Evolutionary conservation across 495 filamentous ascomycete species (phyloP).

Genomic region (Schizothecium vesticola): DNA sequence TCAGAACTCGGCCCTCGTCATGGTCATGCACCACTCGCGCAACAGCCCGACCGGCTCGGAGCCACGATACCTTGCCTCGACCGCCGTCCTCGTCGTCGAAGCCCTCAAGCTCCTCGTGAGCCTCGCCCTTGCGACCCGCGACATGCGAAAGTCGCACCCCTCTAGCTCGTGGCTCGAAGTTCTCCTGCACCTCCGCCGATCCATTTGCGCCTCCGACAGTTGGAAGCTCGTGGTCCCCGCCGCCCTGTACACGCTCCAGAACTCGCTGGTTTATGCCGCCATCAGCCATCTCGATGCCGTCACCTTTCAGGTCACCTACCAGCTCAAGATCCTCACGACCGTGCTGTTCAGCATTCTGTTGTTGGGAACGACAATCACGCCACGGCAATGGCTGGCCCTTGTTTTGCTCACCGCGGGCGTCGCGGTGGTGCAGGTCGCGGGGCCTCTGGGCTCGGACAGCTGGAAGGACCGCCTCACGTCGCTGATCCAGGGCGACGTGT

Average conservation of each 20-base stretch:
- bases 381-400: slow-evolving; percentile 59
- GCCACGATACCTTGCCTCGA: slow-evolving; percentile 64
- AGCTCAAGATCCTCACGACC: slow-evolving; percentile 65
- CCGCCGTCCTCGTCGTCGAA: slow-evolving; percentile 70
- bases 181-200: slow-evolving; percentile 48
- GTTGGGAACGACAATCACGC: slow-evolving; percentile 48
- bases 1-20: slow-evolving; percentile 52
- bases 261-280: slow-evolving; percentile 64
- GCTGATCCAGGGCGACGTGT: slow-evolving; percentile 20
- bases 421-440: slow-evolving; percentile 52
- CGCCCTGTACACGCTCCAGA: slow-evolving; percentile 62
- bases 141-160: slow-evolving; percentile 48
- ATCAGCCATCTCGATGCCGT: slow-evolving; percentile 66
- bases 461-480: slow-evolving; percentile 45
- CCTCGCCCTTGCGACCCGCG: slow-evolving; percentile 43
- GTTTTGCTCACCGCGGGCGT: slow-evolving; percentile 59
- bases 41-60: slow-evolving; percentile 58
- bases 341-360: slow-evolving; percentile 61
- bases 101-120: slow-evolving; percentile 62
- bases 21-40: slow-evolving; percentile 64
- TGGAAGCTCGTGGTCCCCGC: slow-evolving; percentile 73
- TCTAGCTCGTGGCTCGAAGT: slow-evolving; percentile 53
- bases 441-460: slow-evolving; percentile 44
- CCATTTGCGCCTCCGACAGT: slow-evolving; percentile 63
- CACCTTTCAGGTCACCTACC: slow-evolving; percentile 66